Conservation (phyloP, 1,139 yeast species). For the Geotrichum bryndzae region DNA sequence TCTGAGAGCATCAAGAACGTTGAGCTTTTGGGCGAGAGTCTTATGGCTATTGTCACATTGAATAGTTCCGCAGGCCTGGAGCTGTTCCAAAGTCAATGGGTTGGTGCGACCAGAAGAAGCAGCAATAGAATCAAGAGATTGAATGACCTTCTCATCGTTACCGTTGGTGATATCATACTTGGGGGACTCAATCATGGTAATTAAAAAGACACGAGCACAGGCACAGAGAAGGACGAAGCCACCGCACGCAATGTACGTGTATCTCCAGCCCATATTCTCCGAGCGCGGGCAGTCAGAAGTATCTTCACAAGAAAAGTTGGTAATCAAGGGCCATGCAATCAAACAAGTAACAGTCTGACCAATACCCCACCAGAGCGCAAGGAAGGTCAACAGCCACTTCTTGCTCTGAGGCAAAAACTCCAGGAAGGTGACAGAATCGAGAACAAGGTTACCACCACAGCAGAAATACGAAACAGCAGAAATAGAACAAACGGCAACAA, state of each 20-base stretch:
- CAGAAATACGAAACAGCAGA: conserved; percentile 35
- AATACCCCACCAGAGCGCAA: conserved; percentile 59
- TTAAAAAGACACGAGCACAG: conserved; percentile 42
- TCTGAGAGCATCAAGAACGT: neutral
- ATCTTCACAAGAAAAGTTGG: conserved; percentile 43
- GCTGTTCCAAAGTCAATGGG: conserved; percentile 37
- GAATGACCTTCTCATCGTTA: conserved; percentile 45
- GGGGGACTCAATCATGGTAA: conserved; percentile 52
- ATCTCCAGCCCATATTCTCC: conserved; percentile 56
- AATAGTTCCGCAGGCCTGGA: conserved; percentile 40
- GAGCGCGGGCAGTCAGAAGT: conserved; percentile 42
- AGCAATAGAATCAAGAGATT: conserved; percentile 26
- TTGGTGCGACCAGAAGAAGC: conserved; percentile 22
- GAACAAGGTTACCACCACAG: conserved; percentile 54
- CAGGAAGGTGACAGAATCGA: conserved; percentile 55
- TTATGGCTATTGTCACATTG: conserved; percentile 12
- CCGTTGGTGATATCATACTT: conserved; percentile 49
- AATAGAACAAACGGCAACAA: conserved; percentile 45
- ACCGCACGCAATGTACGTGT: conserved; percentile 49
- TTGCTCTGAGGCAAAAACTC: conserved; percentile 51
- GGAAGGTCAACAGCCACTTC: conserved; percentile 50
- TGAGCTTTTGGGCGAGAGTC: conserved; percentile 11
- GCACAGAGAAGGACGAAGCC: conserved; percentile 49
- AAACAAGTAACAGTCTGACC: conserved; percentile 53
- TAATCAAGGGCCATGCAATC: conserved; percentile 53